Conservation (phyloP, 345 rosid genomes). For the Cardamine chenopodiifolia region DNA sequence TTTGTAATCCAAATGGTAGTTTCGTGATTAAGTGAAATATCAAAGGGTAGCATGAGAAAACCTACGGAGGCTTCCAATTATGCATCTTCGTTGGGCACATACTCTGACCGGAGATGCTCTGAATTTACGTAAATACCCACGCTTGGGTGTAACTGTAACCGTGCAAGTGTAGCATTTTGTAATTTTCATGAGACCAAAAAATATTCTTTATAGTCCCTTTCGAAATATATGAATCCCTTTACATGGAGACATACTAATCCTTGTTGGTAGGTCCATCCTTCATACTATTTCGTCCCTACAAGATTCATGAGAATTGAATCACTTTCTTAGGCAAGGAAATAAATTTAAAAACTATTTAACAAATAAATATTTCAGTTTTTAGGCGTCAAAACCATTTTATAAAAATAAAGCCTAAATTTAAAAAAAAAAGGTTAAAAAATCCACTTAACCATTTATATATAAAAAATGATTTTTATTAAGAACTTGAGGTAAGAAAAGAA, state of each 20-base stretch:
- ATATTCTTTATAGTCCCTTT: background rate
- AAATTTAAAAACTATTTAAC: background rate
- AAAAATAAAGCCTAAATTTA: too few relatives aligned
- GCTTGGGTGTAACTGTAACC: background rate
- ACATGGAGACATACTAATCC: background rate
- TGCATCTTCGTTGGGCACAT: slow-evolving; percentile 7
- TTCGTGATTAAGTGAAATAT: background rate
- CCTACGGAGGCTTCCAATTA: background rate
- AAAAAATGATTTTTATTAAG: too few relatives aligned
- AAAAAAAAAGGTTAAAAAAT: too few relatives aligned
- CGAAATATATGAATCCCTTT: background rate
- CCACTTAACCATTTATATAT: too few relatives aligned
- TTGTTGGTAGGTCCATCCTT: slow-evolving; percentile 13
- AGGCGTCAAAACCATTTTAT: too few relatives aligned
- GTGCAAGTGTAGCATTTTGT: background rate
- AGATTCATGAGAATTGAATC: background rate
- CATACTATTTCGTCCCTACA: background rate
- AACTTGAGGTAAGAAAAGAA: too few relatives aligned
- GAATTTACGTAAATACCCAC: background rate
- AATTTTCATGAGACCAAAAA: slow-evolving; percentile 6
- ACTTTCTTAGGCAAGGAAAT: background rate
- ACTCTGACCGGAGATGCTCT: background rate
- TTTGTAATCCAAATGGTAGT: background rate
- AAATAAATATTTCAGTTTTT: background rate
- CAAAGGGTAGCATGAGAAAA: slow-evolving; percentile 19